Conservation (phyloP, 345 rosid genomes). For the Moringa oleifera region DNA sequence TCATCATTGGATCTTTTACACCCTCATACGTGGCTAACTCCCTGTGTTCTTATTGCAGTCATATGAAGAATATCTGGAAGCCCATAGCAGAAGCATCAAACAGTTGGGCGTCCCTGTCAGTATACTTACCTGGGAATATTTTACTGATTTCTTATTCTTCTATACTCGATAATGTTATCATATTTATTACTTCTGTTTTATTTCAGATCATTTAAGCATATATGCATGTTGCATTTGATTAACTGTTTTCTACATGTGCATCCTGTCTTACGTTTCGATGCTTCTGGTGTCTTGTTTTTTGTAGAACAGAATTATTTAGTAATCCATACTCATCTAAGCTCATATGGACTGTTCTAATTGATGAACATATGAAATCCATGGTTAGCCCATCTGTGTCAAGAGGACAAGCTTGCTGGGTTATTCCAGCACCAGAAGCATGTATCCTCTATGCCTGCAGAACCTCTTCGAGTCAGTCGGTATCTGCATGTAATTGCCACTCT, state of each 20-base stretch:
- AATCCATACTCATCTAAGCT: background rate
- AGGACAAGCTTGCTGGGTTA: background rate
- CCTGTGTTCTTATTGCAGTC: constrained; percentile 55
- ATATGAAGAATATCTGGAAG: constrained; percentile 91
- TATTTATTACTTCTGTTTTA: background rate
- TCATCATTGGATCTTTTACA: no score
- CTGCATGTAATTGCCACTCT: no score
- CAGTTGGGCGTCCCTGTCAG: constrained; percentile 60
- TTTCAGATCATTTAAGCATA: background rate
- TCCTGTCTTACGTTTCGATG: no score
- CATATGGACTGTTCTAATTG: background rate
- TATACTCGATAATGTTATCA: background rate
- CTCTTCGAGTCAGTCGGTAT: no score
- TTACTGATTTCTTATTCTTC: constrained; percentile 9
- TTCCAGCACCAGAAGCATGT: background rate
- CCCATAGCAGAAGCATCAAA: constrained; percentile 64
- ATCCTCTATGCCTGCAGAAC: no score
- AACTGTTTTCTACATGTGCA: no score
- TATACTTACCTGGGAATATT: constrained; percentile 22
- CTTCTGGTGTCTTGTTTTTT: no score
- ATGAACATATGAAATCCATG: background rate
- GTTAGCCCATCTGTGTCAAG: background rate
- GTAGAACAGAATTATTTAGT: background rate
- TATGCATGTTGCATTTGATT: no score
- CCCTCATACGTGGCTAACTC: background rate